phyloP scores from a whole-genome alignment of 345 rosid genomes.

The Microcos paniculata region DNA sequence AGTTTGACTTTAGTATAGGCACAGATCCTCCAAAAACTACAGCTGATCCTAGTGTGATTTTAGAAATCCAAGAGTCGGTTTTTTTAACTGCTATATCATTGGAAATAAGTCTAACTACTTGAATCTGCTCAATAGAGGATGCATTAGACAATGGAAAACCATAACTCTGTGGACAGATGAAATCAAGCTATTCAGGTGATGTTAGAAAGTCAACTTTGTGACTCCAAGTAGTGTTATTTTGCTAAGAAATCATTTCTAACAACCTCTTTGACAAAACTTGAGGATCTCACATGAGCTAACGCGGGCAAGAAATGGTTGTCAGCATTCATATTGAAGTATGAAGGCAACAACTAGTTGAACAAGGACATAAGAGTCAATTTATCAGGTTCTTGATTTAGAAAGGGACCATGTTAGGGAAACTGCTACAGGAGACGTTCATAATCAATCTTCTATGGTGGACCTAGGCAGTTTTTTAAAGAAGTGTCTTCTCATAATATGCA shows the following conservation, averaged over 20 bases:
- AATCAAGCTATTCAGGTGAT: background rate
- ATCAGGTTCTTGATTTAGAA: background rate
- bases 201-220: background rate
- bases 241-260: background rate
- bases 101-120: slow-evolving; percentile 1
- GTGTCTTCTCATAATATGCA: background rate
- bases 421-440: background rate
- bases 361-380: background rate
- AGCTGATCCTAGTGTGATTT: background rate
- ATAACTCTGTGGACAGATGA: background rate
- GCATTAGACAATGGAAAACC: background rate
- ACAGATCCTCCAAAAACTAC: background rate
- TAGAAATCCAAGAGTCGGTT: background rate
- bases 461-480: background rate
- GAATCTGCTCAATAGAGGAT: background rate
- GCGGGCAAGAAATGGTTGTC: background rate
- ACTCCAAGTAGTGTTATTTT: background rate
- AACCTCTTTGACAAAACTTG: background rate
- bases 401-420: background rate
- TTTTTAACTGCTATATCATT: background rate
- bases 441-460: background rate
- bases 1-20: background rate
- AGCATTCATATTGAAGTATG: background rate
- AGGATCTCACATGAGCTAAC: background rate
- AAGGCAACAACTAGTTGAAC: background rate